Percentiles rank a stretch among this genome's conserved stretches.
Evolutionary conservation across 78 protist species (phyloP).

Genomic region (Emiliania huxleyi): DNA sequence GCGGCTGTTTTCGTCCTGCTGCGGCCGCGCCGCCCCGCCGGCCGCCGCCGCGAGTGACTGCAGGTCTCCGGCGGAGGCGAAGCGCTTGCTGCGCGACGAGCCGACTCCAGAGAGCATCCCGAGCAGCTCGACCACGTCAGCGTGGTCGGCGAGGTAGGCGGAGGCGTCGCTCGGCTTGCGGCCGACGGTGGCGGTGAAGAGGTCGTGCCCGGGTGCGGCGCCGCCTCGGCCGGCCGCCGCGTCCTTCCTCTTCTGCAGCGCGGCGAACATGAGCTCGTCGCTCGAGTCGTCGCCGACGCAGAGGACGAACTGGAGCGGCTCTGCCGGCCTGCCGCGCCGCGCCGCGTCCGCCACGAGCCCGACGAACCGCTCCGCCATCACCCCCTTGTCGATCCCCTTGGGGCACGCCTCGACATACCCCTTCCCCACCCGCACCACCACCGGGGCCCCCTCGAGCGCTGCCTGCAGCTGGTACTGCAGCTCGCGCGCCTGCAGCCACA

Average conservation of each 20-base stretch:
- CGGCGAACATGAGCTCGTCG: constrained; percentile 30
- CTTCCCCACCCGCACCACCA: neutral
- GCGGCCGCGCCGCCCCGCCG: too few species aligned
- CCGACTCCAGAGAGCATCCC: neutral
- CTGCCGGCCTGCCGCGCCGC: neutral
- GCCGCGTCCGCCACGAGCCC: neutral
- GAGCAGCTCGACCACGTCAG: neutral
- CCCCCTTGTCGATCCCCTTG: constrained; percentile 10
- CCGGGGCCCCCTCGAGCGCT: neutral
- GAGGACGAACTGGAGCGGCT: neutral
- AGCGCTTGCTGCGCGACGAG: too few species aligned
- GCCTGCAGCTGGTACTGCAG: neutral
- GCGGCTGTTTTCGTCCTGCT: too few species aligned
- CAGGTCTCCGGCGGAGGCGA: too few species aligned
- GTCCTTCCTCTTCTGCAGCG: neutral
- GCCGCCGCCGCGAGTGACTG: too few species aligned
- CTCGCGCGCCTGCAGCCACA: too few species aligned
- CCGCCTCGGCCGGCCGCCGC: too few species aligned
- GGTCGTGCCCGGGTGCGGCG: neutral
- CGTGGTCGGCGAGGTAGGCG: neutral
- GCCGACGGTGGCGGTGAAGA: neutral
- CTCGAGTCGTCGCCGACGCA: constrained; percentile 13
- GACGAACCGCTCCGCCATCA: neutral
- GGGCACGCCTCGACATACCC: neutral
- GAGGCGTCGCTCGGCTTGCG: neutral